phyloP scores from a whole-genome alignment of 495 filamentous ascomycete species.

The Neurospora tetraspora region DNA sequence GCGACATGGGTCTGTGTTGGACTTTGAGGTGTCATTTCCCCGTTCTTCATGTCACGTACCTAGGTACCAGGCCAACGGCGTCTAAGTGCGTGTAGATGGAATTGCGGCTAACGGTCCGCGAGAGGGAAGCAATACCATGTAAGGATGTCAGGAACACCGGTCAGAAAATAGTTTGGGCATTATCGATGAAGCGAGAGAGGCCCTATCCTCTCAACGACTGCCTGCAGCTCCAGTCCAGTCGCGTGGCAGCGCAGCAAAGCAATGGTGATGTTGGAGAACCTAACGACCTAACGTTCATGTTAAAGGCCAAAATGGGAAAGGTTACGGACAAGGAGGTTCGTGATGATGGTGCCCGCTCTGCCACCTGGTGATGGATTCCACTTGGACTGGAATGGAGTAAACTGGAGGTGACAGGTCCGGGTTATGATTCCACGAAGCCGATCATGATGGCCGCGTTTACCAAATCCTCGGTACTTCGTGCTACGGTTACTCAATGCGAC shows the following conservation, averaged over 20 bases:
- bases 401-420: neutral
- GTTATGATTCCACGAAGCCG: neutral
- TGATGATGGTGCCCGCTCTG: neutral
- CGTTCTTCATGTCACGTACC: neutral
- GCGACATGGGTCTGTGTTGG: neutral
- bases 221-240: neutral
- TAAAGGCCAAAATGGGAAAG: neutral
- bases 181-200: neutral
- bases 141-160: too few species aligned
- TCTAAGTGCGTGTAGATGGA: neutral
- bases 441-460: neutral
- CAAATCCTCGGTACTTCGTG: neutral
- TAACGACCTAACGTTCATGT: neutral
- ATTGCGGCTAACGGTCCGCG: neutral
- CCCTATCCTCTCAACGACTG: neutral
- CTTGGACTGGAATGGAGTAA: neutral
- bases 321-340: neutral
- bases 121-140: neutral
- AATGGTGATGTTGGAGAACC: neutral
- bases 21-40: neutral
- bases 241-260: neutral
- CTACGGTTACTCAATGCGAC: neutral
- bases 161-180: neutral
- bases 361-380: neutral
- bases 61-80: neutral